A percentile compares a stretch with the other conserved stretches of the same genome.
Evolutionary conservation across 2,329 filamentous ascomycete genomes (phyloP).

Genomic region (Cercospora berteroae): DNA sequence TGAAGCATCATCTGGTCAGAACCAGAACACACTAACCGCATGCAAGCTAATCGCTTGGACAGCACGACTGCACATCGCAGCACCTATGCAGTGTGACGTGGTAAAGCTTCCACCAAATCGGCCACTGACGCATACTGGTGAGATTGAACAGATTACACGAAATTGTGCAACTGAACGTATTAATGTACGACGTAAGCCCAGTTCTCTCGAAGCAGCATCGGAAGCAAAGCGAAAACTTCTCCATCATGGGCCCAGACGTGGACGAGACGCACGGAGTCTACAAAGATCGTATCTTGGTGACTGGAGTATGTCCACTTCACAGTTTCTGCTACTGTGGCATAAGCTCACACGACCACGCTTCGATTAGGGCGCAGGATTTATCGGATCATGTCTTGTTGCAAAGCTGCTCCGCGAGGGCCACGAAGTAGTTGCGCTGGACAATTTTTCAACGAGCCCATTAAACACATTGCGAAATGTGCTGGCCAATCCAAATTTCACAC

Average conservation of each 20-base stretch:
- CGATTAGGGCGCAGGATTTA: constrained; percentile 3
- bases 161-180: background rate
- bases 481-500: background rate
- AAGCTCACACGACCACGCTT: background rate
- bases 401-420: background rate
- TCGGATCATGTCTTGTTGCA: background rate
- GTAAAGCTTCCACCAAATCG: background rate
- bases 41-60: background rate
- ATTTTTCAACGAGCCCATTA: background rate
- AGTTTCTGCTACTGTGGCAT: background rate
- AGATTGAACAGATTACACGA: background rate
- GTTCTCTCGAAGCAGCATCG: background rate
- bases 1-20: background rate
- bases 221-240: background rate
- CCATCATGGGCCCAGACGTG: background rate
- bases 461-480: background rate
- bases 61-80: background rate
- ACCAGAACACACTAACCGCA: background rate
- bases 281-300: background rate
- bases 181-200: background rate
- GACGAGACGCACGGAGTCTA: background rate
- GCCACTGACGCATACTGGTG: background rate
- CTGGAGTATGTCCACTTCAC: background rate
- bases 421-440: background rate
- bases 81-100: background rate